Percentiles rank a stretch among this genome's conserved stretches.
These are phyloP conservation scores for Pestalotiopsis sp. DNA, from an alignment of 2,329 filamentous ascomycete species.

Conservation along the genomic window DNA sequence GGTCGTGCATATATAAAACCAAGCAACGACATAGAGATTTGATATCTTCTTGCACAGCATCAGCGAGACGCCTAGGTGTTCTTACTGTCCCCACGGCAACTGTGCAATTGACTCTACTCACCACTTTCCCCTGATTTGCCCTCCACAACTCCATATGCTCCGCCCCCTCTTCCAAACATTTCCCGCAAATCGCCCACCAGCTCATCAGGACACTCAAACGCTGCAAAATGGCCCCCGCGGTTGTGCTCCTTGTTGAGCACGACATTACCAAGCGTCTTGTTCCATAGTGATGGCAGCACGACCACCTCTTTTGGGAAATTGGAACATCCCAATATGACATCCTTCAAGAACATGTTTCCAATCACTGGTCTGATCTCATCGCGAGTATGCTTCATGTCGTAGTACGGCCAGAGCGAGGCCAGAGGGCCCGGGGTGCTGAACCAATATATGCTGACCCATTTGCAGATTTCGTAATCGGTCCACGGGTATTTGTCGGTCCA, in stretches of 20 bases:
- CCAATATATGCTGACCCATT: conserved; percentile 74
- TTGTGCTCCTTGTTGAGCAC: conserved; percentile 46
- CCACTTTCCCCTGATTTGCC: neutral
- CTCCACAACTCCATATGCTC: conserved; percentile 20
- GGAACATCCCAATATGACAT: conserved; percentile 49
- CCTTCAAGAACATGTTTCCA: conserved; percentile 17
- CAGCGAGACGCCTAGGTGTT: too few species aligned
- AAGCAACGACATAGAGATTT: too few species aligned
- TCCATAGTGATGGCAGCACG: conserved; percentile 51
- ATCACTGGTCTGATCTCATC: conserved; percentile 56
- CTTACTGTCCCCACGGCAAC: too few species aligned
- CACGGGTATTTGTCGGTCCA: conserved; percentile 75
- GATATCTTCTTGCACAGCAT: too few species aligned
- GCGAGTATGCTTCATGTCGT: conserved; percentile 60
- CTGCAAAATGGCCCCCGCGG: conserved; percentile 50
- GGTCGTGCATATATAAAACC: too few species aligned
- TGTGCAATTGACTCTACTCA: too few species aligned
- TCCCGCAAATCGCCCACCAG: conserved; percentile 45
- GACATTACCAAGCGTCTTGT: conserved; percentile 48
- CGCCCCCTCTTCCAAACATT: conserved; percentile 48
- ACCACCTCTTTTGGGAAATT: conserved; percentile 53
- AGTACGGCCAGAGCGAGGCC: conserved; percentile 70
- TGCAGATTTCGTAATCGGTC: conserved; percentile 75
- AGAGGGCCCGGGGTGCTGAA: conserved; percentile 68
- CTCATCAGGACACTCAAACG: conserved; percentile 47